A percentile compares a stretch with the other conserved stretches of the same genome.
Evolutionary conservation across 2,329 filamentous ascomycete species (phyloP).

Genomic region (Chaetomiaceae sp.): DNA sequence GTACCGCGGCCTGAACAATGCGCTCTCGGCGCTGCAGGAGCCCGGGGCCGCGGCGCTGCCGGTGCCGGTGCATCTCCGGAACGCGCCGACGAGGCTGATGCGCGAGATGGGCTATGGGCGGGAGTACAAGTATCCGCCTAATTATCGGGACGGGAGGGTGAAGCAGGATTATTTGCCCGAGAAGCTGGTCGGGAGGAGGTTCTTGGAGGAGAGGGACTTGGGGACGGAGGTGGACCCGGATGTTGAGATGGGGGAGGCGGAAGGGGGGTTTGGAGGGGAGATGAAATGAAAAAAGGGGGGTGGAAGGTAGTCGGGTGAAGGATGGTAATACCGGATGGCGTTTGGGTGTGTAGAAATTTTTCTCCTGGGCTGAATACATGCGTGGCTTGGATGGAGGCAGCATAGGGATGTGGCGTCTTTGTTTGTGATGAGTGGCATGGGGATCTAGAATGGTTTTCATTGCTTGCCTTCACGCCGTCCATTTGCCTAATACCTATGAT

Average conservation of each 20-base stretch:
- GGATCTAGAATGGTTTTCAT: too few relatives aligned
- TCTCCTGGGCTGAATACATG: too few relatives aligned
- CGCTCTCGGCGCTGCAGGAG: slow-evolving; percentile 72
- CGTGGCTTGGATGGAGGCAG: too few relatives aligned
- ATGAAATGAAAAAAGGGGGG: too few relatives aligned
- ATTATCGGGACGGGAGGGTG: slow-evolving; percentile 77
- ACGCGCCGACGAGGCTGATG: slow-evolving; percentile 90
- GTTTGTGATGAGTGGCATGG: too few relatives aligned
- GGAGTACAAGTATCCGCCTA: slow-evolving; percentile 95
- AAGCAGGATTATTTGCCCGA: slow-evolving; percentile 88
- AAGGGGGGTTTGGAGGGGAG: background rate
- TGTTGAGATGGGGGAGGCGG: slow-evolving; percentile 38
- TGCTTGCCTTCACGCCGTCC: too few relatives aligned
- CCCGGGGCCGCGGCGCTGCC: slow-evolving; percentile 78
- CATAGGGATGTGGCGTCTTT: too few relatives aligned
- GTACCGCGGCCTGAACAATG: slow-evolving; percentile 78
- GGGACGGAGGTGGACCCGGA: slow-evolving; percentile 75
- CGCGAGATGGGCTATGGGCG: slow-evolving; percentile 85
- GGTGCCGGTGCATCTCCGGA: slow-evolving; percentile 81
- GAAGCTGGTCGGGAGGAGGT: slow-evolving; percentile 62
- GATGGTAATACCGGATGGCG: too few relatives aligned
- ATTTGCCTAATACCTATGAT: too few relatives aligned
- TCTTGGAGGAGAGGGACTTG: slow-evolving; percentile 76
- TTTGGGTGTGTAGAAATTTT: too few relatives aligned
- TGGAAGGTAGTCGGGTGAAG: too few relatives aligned